Base-by-base conservation (phyloP, 2,329 filamentous ascomycete genomes). In the Fonsecaea erecta region DNA sequence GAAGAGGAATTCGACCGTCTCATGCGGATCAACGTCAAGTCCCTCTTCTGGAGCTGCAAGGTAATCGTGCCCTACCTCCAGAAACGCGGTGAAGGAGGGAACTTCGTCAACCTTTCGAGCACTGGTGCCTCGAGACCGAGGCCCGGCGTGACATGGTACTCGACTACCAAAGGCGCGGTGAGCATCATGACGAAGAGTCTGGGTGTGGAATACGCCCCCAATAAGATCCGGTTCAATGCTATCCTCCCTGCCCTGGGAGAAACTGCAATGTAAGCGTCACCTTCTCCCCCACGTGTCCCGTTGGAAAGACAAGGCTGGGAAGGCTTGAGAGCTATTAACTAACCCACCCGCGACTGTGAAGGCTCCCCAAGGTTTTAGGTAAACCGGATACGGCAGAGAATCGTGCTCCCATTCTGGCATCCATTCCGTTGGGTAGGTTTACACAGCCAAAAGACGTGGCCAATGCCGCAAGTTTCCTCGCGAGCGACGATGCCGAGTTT, bases 171-270 rank as follows among this genome's bases (percentile, higher is more conserved):
- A 74, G 87, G 85, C 0, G 88, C 88, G 0, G 84, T 89, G 11
- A 83, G 84, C 70, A 89, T 84, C 54, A 86, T 85, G 11, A 88
- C 86, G 2, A 88, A 87, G 77, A 84, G 84, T 11, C 82, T 93
- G 69, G 90, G 90, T 0, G 87, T 89, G 1, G 90, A 93, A 75
- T 92, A 90, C 70, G 90, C 88, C 0, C 83, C 86, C 0, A 84
- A 90, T 61, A 84, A 90, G 70, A 91, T 93, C 68, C 85, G 90
- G 0, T 88, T 93, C 72, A 92, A 92, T 68, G 84, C 85, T 1
- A 85, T 93, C 12, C 90, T 87, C 53, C 90, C 89, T 0, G 83
- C 82, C 16, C 92, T 90, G 0, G 87, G 86, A 43, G 37, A 43
- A 43, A 43, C 37, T 18, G 37, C 5, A 43, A 43, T 43, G 37